Percentiles rank a stretch among this genome's conserved stretches.
Conservation (phyloP, 257 asterid genomes). For the Penstemon davidsonii region DNA sequence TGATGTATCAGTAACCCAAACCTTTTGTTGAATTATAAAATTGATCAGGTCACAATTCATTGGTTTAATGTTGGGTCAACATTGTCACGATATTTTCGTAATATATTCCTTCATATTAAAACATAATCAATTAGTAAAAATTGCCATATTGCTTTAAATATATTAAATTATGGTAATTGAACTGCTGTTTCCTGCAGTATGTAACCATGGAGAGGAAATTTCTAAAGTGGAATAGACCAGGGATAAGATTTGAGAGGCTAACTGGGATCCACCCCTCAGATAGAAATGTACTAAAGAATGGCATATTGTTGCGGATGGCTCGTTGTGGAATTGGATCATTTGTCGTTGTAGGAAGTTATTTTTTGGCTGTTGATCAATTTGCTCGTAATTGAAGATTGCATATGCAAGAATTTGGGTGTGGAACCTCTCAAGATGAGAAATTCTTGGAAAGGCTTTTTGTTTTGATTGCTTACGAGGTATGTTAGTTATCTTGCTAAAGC, state of each 20-base stretch:
- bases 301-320: conserved; percentile 79
- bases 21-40: neutral
- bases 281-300: conserved; percentile 63
- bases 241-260: conserved; percentile 80
- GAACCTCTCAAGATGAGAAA: conserved; percentile 9
- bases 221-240: conserved; percentile 75
- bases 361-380: conserved; percentile 51
- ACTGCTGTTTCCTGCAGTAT: conserved; percentile 51
- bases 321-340: conserved; percentile 81
- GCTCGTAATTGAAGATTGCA: conserved; percentile 31
- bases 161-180: conserved; percentile 7
- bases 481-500: conserved; percentile 11
- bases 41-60: neutral
- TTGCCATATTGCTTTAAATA: neutral
- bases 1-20: neutral
- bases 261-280: conserved; percentile 90
- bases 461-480: conserved; percentile 9
- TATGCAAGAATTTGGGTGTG: conserved; percentile 13
- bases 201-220: conserved; percentile 79
- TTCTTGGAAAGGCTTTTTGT: neutral
- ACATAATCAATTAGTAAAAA: too few relatives aligned
- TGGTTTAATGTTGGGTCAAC: too few relatives aligned
- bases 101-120: too few relatives aligned
- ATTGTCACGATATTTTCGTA: too few relatives aligned
- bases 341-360: conserved; percentile 73